Base-by-base conservation (phyloP, 148 eudicot genomes). In the Diospyros lotus region DNA sequence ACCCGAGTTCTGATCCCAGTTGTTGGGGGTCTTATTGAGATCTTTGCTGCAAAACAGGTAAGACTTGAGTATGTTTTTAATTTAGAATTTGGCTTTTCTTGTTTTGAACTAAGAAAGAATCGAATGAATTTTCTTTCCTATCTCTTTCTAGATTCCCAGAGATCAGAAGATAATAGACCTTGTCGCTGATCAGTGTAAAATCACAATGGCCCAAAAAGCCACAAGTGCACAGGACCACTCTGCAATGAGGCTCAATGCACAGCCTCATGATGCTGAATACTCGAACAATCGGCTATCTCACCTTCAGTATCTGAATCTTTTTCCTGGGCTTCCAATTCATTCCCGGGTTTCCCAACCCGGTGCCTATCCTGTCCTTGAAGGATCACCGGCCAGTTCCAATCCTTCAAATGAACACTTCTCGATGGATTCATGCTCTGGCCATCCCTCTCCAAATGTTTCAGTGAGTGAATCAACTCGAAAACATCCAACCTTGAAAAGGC, bases 1-100 rank as follows among this genome's bases (percentile, higher is more conserved):
- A 91, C 96, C 72, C 87, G 79, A 66, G 91, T 92, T 78, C 80
- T 94, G 70, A 85, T 94, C 77, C 98, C 98, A 51, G 89, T 92
- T 60, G 48, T 69, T 41, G 93, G 90, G 55, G 95, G 97, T n/a
- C 81, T 94, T 58, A 85, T 94, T 48, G 98, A 94, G 87, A 90
- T 94, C 72, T 90, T 81, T 73, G 80, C 86, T 48, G 51, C 82
- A 58, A 86, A 92, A 71, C 80, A 81, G 43, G 98, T 92, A 85
- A 86, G 93, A 60, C 5, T 63, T 7, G 45, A 28, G 28, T 28
- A 28, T 28, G 28, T 28, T 28, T 28, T 28, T 28, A 28, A 28
- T 28, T 28, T 28, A 28, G 28, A 28, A 28, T 28, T 28, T 28
- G 28, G 28, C 28, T 28, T 28, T 28, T 28, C 28, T 28, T 28